Evolutionary conservation across 208 protist species (phyloP).

Genomic region (Trypanosomatidae sp.): DNA sequence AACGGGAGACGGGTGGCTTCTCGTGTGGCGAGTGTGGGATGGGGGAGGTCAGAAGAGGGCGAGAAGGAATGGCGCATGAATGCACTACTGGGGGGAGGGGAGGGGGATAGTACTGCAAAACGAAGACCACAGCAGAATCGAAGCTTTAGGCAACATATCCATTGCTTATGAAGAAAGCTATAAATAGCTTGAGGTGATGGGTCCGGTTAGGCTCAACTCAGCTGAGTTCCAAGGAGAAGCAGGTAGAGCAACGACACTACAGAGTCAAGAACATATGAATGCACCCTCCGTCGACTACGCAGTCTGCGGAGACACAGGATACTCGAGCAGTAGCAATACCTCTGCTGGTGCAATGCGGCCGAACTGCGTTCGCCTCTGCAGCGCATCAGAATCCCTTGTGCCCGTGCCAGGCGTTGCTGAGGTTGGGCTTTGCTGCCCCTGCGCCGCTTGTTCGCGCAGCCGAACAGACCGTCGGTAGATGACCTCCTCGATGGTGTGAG

Average conservation of each 20-base stretch:
- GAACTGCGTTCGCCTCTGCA: slow-evolving; percentile 17
- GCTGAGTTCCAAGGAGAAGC: background rate
- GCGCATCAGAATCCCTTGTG: background rate
- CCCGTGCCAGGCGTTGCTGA: background rate
- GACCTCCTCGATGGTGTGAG: slow-evolving; percentile 50
- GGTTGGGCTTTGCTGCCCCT: background rate
- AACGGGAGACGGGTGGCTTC: background rate
- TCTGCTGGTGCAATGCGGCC: slow-evolving; percentile 26
- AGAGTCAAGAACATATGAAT: background rate
- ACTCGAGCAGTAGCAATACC: slow-evolving; percentile 24
- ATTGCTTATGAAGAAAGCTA: background rate
- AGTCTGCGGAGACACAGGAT: slow-evolving; percentile 20
- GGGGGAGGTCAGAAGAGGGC: background rate
- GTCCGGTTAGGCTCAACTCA: background rate
- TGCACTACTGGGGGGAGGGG: background rate
- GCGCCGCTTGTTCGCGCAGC: slow-evolving; percentile 17
- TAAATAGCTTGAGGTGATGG: background rate
- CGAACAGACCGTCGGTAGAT: slow-evolving; percentile 38
- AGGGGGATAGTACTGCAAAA: background rate
- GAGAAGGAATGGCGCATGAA: background rate
- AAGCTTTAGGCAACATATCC: background rate
- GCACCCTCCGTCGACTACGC: background rate
- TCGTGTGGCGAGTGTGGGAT: background rate
- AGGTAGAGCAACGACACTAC: background rate
- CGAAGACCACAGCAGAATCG: background rate